phyloP scores from a whole-genome alignment of 805 yeast species.

The Cyberlindnera mrakii region DNA sequence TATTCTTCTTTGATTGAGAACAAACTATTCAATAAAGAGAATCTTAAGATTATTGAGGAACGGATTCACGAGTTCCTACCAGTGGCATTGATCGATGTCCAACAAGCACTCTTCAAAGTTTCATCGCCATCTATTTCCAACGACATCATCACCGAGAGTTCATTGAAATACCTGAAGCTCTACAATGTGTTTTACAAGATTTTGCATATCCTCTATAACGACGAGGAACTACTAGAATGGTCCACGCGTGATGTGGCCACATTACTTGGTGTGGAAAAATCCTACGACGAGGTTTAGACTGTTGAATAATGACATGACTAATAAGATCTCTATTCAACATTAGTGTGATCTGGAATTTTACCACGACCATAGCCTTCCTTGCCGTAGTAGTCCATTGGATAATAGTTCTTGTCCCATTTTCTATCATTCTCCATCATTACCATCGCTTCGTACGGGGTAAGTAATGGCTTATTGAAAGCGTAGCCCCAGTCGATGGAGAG shows the following conservation, averaged over 20 bases:
- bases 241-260: constrained; percentile 56
- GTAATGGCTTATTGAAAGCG: constrained; percentile 84
- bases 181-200: constrained; percentile 32
- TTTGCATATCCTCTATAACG: constrained; percentile 29
- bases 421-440: constrained; percentile 73
- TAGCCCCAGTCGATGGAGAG: constrained; percentile 98
- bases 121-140: constrained; percentile 60
- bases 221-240: constrained; percentile 41
- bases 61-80: constrained; percentile 50
- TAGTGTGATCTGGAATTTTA: constrained; percentile 45
- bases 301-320: background rate
- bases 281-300: constrained; percentile 5
- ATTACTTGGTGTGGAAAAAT: constrained; percentile 58
- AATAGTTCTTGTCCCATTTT: constrained; percentile 55
- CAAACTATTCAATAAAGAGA: constrained; percentile 41
- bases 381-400: constrained; percentile 95
- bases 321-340: constrained; percentile 2
- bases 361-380: constrained; percentile 92
- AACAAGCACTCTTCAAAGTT: constrained; percentile 49
- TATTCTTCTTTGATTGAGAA: constrained; percentile 64
- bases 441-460: constrained; percentile 96
- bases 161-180: constrained; percentile 39
- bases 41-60: constrained; percentile 36
- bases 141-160: constrained; percentile 46
- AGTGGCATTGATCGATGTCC: constrained; percentile 53